phyloP scores from a whole-genome alignment of 2,329 filamentous ascomycete genomes.

The Rutstroemia sp. region DNA sequence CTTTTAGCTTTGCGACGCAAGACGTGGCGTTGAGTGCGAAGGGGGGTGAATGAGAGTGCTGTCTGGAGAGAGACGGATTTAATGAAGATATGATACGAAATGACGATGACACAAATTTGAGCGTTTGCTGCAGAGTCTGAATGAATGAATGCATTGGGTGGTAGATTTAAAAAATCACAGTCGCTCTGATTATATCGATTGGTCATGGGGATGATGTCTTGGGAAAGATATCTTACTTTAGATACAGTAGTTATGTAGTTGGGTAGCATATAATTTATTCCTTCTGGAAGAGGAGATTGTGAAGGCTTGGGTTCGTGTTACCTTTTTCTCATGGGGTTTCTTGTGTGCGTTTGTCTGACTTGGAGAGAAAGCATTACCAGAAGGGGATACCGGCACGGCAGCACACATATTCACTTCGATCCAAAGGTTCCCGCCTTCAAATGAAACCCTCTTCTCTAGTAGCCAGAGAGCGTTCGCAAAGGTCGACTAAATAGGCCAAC shows the following conservation, averaged over 20 bases:
- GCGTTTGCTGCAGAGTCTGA: not conserved
- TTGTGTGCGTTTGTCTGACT: not conserved
- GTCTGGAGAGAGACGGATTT: not conserved
- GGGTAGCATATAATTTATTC: not conserved
- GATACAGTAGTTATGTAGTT: not conserved
- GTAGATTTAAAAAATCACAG: constrained; percentile 1
- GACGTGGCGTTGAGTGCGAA: constrained; percentile 24
- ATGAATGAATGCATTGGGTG: not conserved
- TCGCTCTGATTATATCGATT: constrained; percentile 2
- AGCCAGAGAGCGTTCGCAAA: too few relatives aligned
- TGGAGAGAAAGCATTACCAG: too few relatives aligned
- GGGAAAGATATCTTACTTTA: not conserved
- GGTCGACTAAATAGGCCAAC: too few relatives aligned
- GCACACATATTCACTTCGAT: too few relatives aligned
- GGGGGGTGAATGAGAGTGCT: not conserved
- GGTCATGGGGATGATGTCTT: not conserved
- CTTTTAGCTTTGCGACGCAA: constrained; percentile 51
- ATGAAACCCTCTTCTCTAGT: too few relatives aligned
- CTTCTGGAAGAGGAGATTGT: not conserved
- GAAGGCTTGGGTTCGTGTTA: not conserved
- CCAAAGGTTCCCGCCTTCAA: too few relatives aligned
- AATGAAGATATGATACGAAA: not conserved
- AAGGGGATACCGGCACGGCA: too few relatives aligned
- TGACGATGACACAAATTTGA: not conserved
- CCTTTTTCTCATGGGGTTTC: not conserved